These are phyloP conservation scores for Paecilomyces formosus DNA, from an alignment of 2,329 filamentous ascomycete genomes.

Conservation along the genomic window DNA sequence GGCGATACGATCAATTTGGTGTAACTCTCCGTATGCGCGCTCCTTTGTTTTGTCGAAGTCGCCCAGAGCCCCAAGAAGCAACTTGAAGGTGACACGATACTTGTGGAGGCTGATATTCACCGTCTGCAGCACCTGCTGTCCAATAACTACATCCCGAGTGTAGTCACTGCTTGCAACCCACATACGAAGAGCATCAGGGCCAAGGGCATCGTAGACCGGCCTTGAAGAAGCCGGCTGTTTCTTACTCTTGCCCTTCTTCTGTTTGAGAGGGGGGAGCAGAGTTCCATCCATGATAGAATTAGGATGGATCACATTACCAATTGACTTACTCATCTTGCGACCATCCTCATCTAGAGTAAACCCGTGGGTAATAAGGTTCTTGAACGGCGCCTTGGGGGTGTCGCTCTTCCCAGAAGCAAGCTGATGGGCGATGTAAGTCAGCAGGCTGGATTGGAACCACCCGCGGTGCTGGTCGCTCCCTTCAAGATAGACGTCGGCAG, in stretches of 20 bases:
- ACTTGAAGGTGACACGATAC: conserved; percentile 82
- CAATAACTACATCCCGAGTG: conserved; percentile 77
- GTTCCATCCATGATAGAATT: conserved; percentile 78
- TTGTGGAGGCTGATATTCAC: conserved; percentile 74
- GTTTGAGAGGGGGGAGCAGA: conserved; percentile 62
- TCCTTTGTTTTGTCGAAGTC: conserved; percentile 40
- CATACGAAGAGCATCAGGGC: conserved; percentile 77
- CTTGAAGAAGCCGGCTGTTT: conserved; percentile 27
- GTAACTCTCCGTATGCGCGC: conserved; percentile 42
- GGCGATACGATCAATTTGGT: conserved; percentile 65
- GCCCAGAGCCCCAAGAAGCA: conserved; percentile 71
- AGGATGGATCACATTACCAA: conserved; percentile 81
- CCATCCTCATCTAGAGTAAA: conserved; percentile 84
- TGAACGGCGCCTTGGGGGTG: conserved; percentile 61
- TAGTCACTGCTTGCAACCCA: conserved; percentile 93
- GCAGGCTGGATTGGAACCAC: conserved; percentile 95
- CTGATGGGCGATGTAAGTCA: conserved; percentile 68
- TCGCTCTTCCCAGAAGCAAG: conserved; percentile 26
- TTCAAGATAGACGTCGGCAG: conserved; percentile 83
- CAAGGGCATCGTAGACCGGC: conserved; percentile 60
- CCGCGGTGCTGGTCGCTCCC: conserved; percentile 93
- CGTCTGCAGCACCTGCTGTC: conserved; percentile 66
- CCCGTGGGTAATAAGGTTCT: conserved; percentile 85
- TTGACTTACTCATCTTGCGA: conserved; percentile 98
- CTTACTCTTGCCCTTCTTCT: conserved; percentile 50